These are phyloP conservation scores for Neurospora intermedia DNA, from an alignment of 495 filamentous ascomycete species.

Conservation along the genomic window DNA sequence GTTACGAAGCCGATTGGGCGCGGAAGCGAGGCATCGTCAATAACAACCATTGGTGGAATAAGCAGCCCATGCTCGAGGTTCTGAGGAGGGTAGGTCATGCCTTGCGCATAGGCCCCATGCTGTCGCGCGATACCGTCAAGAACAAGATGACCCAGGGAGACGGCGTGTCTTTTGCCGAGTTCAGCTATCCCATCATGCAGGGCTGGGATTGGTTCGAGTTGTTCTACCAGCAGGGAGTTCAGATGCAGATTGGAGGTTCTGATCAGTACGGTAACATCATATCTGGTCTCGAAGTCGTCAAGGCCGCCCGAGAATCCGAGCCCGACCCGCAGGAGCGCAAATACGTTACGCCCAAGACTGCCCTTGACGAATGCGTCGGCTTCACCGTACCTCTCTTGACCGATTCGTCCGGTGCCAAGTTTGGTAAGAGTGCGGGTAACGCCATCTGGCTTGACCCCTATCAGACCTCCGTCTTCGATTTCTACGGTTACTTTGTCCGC, in stretches of 20 bases:
- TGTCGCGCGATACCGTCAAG: conserved; percentile 83
- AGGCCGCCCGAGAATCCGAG: conserved; percentile 51
- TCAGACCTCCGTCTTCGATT: conserved; percentile 70
- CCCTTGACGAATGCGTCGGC: conserved; percentile 55
- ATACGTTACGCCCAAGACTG: conserved; percentile 12
- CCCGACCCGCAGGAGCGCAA: conserved; percentile 18
- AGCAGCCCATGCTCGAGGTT: conserved; percentile 56
- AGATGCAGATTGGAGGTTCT: conserved; percentile 84
- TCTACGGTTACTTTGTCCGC: conserved; percentile 83
- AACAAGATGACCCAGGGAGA: conserved; percentile 66
- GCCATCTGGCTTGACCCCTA: conserved; percentile 84
- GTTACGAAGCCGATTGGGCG: conserved; percentile 48
- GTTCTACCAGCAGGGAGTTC: conserved; percentile 48
- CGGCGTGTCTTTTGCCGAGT: conserved; percentile 90
- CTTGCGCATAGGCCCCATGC: conserved; percentile 73
- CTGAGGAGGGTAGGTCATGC: conserved; percentile 57
- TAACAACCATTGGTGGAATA: conserved; percentile 74
- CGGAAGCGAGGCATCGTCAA: conserved; percentile 60
- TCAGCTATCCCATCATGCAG: conserved; percentile 86
- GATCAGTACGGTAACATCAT: conserved; percentile 97
- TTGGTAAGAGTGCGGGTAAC: conserved; percentile 92
- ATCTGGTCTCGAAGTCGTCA: conserved; percentile 76
- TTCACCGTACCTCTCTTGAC: conserved; percentile 87
- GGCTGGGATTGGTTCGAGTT: conserved; percentile 95
- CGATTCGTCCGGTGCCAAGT: conserved; percentile 74